A percentile compares a stretch with the other conserved stretches of the same genome.
Conservation (phyloP, 2,329 filamentous ascomycete genomes). For the Metarhizium anisopliae region DNA sequence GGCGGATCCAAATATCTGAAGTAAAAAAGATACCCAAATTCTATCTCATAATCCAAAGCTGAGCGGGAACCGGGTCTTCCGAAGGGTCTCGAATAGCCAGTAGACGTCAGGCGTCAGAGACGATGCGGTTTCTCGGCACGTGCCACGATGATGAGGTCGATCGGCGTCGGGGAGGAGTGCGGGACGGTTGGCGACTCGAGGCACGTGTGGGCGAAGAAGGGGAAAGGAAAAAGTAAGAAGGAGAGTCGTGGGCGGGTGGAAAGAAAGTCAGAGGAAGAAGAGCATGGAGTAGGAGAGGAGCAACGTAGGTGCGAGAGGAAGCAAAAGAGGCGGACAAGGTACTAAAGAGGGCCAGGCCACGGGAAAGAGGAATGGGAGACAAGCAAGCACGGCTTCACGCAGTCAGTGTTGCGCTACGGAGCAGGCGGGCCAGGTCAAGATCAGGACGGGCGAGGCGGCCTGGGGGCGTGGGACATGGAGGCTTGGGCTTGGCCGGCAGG, state of each 20-base stretch:
- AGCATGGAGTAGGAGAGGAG: slow-evolving; percentile 1
- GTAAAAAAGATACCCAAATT: slow-evolving; percentile 23
- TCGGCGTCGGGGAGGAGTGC: slow-evolving; percentile 1
- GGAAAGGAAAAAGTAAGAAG: background rate
- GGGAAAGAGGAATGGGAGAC: slow-evolving; percentile 8
- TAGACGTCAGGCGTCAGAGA: slow-evolving; percentile 1
- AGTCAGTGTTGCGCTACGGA: background rate
- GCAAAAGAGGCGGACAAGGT: slow-evolving; percentile 3
- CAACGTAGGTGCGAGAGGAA: background rate
- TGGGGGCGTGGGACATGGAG: background rate
- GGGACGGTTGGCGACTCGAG: slow-evolving; percentile 4
- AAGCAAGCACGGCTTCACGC: background rate
- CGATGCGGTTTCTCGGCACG: slow-evolving; percentile 5
- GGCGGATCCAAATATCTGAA: slow-evolving; percentile 15
- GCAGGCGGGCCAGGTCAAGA: background rate
- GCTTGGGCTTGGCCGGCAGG: background rate
- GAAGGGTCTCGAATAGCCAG: background rate
- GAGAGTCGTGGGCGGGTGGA: background rate
- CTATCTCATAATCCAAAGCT: slow-evolving; percentile 26
- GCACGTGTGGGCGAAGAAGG: slow-evolving; percentile 5
- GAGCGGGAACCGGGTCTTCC: slow-evolving; percentile 6
- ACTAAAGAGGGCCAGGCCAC: background rate
- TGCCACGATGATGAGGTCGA: slow-evolving; percentile 3
- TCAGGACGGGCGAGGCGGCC: background rate
- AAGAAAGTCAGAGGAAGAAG: slow-evolving; percentile 3